Evolutionary conservation across 169 alveolate species (phyloP), one percentile per base, ranked within the genome.

Genomic region (Eimeria sp.): DNA sequence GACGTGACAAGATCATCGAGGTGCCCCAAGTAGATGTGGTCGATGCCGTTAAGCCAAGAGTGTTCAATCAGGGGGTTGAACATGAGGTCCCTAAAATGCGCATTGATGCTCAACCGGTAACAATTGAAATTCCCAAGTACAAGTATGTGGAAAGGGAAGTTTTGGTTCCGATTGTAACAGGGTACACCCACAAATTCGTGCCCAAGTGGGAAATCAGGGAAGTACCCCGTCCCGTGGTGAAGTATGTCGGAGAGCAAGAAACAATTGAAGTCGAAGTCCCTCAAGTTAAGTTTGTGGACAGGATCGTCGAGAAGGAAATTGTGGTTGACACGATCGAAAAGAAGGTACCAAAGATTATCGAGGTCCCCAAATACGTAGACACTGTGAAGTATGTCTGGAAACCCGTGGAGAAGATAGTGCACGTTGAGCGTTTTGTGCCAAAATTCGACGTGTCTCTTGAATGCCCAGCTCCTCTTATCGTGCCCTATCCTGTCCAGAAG

Each of bases 381-480:
- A 98, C 97, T 82, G 98, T 98, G 30, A 93, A 98, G 94, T 98
- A 98, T 82, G 98, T 97, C 75, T 98, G 99, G 99, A 98, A 97
- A 80, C 98, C 98, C 58, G 98, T 98, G 51, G 98, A 98, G 96
- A 98, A 98, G 96, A 97, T 97, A 83, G 98, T 98, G 63, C 98
- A 97, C 47, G 97, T 98, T 83, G 98, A 97, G 58, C 96, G 97
- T 49, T 96, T 97, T 63, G 98, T 97, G n/a, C 99, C 99, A 18
- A 97, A 97, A 95, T 98, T 98, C 97, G 99, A 98, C 78, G 99
- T 98, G 16, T 97, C 97, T 82, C 97, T 98, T 65, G 98, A 97
- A 88, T 98, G 99, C 86, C 99, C 99, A 22, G 98, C 99, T 84
- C 99, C 99, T 70, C 97, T 98, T 94, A 97, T 98, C 63, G 98